Evolutionary conservation across 345 rosid species (phyloP).

Genomic region (Orychophragmus violaceus): DNA sequence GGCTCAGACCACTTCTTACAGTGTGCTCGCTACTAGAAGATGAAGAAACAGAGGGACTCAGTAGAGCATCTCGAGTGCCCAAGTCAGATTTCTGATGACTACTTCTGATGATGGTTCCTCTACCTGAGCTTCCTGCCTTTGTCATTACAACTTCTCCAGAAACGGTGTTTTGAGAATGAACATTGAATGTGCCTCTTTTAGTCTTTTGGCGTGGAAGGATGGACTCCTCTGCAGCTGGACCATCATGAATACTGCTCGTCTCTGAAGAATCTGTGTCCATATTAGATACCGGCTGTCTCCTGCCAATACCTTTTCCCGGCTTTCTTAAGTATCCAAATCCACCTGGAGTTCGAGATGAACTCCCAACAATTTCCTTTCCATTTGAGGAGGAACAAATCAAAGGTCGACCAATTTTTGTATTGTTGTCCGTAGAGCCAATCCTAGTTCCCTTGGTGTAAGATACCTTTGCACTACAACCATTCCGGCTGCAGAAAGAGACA

Average conservation of each 20-base stretch:
- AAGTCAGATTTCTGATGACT: slow-evolving; percentile 36
- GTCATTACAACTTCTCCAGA: slow-evolving; percentile 24
- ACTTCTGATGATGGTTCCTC: slow-evolving; percentile 36
- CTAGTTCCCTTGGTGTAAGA: slow-evolving; percentile 42
- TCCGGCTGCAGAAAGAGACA: slow-evolving; percentile 54
- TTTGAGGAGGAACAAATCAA: slow-evolving; percentile 25
- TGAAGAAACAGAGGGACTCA: slow-evolving; percentile 27
- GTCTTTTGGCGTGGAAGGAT: slow-evolving; percentile 10
- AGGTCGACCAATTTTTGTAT: slow-evolving; percentile 23
- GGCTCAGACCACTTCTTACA: slow-evolving; percentile 30
- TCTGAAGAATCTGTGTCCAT: slow-evolving; percentile 66
- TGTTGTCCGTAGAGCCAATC: slow-evolving; percentile 39
- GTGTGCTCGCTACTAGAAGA: slow-evolving; percentile 42
- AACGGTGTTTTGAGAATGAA: slow-evolving; percentile 4
- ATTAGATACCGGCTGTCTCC: slow-evolving; percentile 37
- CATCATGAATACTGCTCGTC: slow-evolving; percentile 46
- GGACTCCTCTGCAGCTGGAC: background rate
- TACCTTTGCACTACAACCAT: slow-evolving; percentile 57
- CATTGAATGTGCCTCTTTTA: slow-evolving; percentile 13
- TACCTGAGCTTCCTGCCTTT: slow-evolving; percentile 46
- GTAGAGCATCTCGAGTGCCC: slow-evolving; percentile 21
- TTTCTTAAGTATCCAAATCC: slow-evolving; percentile 37
- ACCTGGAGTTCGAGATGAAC: slow-evolving; percentile 47
- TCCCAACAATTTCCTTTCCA: slow-evolving; percentile 67
- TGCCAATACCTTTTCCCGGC: slow-evolving; percentile 13